Evolutionary conservation across 352 stramenopile species (phyloP).

Genomic region (Phytophthora colocasiae): DNA sequence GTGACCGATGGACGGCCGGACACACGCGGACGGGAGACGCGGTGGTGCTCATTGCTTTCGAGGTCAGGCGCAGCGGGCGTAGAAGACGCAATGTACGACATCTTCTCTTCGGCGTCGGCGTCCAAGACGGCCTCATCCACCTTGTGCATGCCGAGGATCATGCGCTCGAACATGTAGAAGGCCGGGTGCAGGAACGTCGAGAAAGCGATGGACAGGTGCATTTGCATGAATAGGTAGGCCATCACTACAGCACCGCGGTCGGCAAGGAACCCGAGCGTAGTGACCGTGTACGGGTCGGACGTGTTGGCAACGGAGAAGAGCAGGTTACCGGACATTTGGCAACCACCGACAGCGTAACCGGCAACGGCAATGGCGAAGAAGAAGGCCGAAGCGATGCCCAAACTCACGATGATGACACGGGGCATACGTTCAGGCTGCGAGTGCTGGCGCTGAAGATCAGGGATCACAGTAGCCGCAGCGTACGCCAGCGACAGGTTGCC

Average conservation of each 20-base stretch:
- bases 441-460: conserved; percentile 34
- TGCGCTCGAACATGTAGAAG: conserved; percentile 39
- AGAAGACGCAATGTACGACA: conserved; percentile 35
- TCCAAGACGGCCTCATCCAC: conserved; percentile 2
- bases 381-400: conserved; percentile 23
- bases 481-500: conserved; percentile 40
- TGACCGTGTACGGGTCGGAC: conserved; percentile 20
- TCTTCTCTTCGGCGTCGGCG: conserved; percentile 31
- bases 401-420: conserved; percentile 35
- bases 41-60: conserved; percentile 30
- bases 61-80: conserved; percentile 30
- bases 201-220: conserved; percentile 36
- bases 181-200: conserved; percentile 34
- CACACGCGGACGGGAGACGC: conserved; percentile 1
- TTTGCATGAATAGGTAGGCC: conserved; percentile 39
- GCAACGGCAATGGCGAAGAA: conserved; percentile 26
- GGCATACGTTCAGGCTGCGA: conserved; percentile 40
- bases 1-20: conserved; percentile 15
- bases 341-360: conserved; percentile 27
- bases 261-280: conserved; percentile 24
- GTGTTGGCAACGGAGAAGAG: conserved; percentile 36
- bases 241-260: conserved; percentile 32
- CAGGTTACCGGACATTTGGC: conserved; percentile 38
- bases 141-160: conserved; percentile 35
- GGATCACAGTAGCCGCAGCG: conserved; percentile 35